A percentile compares a stretch with the other conserved stretches of the same genome.
These are phyloP conservation scores for Fusarium sp. DNA, from an alignment of 2,329 filamentous ascomycete genomes.

Conservation along the genomic window DNA sequence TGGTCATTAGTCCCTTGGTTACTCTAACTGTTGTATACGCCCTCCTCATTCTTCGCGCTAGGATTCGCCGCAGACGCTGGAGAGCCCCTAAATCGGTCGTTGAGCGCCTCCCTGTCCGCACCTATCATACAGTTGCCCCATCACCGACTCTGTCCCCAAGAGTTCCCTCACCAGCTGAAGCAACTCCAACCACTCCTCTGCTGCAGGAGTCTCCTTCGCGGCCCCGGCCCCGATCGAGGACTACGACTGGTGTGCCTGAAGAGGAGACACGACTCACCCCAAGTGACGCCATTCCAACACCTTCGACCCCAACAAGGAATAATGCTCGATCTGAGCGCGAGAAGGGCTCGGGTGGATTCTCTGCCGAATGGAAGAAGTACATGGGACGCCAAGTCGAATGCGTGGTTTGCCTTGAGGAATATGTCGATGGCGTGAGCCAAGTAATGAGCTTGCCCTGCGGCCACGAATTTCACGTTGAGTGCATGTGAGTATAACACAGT, in stretches of 20 bases:
- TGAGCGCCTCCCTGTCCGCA: slow-evolving; percentile 91
- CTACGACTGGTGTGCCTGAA: slow-evolving; percentile 69
- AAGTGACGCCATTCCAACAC: slow-evolving; percentile 55
- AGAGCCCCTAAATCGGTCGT: slow-evolving; percentile 97
- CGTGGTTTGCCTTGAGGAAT: slow-evolving; percentile 96
- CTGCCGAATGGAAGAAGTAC: slow-evolving; percentile 71
- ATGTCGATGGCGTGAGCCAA: slow-evolving; percentile 89
- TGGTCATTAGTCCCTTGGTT: slow-evolving; percentile 94
- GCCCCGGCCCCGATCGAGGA: slow-evolving; percentile 71
- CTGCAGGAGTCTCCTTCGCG: slow-evolving; percentile 68
- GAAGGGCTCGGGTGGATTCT: slow-evolving; percentile 57
- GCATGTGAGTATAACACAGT: slow-evolving; percentile 79
- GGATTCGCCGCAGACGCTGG: slow-evolving; percentile 90
- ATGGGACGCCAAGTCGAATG: slow-evolving; percentile 83
- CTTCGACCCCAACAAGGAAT: slow-evolving; percentile 49
- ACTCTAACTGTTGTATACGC: slow-evolving; percentile 94
- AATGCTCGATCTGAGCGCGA: slow-evolving; percentile 57
- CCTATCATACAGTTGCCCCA: slow-evolving; percentile 85
- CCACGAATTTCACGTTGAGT: slow-evolving; percentile 96
- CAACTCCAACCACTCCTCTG: slow-evolving; percentile 82
- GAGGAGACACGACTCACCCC: slow-evolving; percentile 59
- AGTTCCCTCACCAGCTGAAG: slow-evolving; percentile 70
- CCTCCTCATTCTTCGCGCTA: slow-evolving; percentile 84
- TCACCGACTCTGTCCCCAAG: slow-evolving; percentile 66
- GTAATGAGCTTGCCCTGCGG: slow-evolving; percentile 98